Evolutionary conservation across 768 basidiomycete species (phyloP).

Genomic region (Porpolomopsis calyptriformis): DNA sequence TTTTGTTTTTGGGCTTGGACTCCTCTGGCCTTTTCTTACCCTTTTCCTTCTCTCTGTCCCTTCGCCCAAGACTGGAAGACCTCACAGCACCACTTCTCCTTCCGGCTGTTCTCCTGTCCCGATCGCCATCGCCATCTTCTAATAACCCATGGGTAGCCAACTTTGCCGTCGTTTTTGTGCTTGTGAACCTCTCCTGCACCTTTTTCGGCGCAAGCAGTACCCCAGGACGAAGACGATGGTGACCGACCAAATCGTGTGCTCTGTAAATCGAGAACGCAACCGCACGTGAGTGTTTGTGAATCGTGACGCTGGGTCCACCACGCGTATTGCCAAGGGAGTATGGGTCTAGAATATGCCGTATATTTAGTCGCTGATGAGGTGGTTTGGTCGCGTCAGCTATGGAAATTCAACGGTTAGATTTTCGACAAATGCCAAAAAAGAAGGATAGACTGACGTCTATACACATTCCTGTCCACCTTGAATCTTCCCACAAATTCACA

Average conservation of each 20-base stretch:
- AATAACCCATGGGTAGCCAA: slow-evolving; percentile 59
- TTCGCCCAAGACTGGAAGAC: slow-evolving; percentile 14
- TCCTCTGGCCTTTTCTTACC: slow-evolving; percentile 16
- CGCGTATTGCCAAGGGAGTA: slow-evolving; percentile 29
- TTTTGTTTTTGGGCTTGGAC: slow-evolving; percentile 18
- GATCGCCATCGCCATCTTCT: slow-evolving; percentile 30
- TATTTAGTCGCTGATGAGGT: slow-evolving; percentile 57
- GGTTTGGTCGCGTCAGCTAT: slow-evolving; percentile 45
- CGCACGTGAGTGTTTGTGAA: slow-evolving; percentile 77
- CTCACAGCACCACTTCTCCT: slow-evolving; percentile 5
- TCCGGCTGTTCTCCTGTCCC: slow-evolving; percentile 13
- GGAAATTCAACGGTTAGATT: slow-evolving; percentile 12
- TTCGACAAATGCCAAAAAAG: background rate
- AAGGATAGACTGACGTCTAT: slow-evolving; percentile 24
- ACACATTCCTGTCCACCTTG: slow-evolving; percentile 42
- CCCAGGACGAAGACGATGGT: slow-evolving; percentile 8
- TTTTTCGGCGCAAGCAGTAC: slow-evolving; percentile 63
- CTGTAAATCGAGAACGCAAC: slow-evolving; percentile 73
- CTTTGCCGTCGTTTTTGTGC: slow-evolving; percentile 60
- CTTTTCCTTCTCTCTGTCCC: slow-evolving; percentile 24
- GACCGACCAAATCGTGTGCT: slow-evolving; percentile 28
- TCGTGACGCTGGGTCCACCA: slow-evolving; percentile 52
- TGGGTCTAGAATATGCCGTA: slow-evolving; percentile 45
- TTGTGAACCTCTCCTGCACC: slow-evolving; percentile 74
- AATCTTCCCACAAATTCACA: slow-evolving; percentile 55